A percentile compares a stretch with the other conserved stretches of the same genome.
phyloP scores from a whole-genome alignment of 1,139 yeast species.

The Yamadazyma epiphylla region DNA sequence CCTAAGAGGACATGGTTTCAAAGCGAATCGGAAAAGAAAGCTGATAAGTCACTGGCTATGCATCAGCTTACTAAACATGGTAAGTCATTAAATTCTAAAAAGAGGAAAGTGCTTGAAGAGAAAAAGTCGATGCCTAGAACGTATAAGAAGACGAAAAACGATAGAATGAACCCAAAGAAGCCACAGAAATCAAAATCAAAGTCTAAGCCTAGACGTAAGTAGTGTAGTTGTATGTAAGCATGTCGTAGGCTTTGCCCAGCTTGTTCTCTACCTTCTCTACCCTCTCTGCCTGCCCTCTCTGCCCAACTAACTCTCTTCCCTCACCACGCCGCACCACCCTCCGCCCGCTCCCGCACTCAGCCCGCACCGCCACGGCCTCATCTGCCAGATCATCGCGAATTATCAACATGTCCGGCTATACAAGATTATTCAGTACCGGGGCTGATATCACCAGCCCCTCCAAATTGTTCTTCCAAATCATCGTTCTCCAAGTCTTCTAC shows the following conservation, averaged over 20 bases:
- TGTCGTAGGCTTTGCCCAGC: no score
- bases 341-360: no score
- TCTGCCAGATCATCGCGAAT: no score
- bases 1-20: slow-evolving; percentile 98
- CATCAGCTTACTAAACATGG: slow-evolving; percentile 46
- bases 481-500: slow-evolving; percentile 62
- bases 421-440: slow-evolving; percentile 23
- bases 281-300: no score
- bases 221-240: no score
- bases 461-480: slow-evolving; percentile 50
- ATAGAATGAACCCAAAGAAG: slow-evolving; percentile 32
- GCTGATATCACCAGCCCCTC: slow-evolving; percentile 35
- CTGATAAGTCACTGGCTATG: slow-evolving; percentile 47
- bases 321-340: no score
- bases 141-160: slow-evolving; percentile 69
- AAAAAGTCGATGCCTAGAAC: slow-evolving; percentile 47
- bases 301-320: no score
- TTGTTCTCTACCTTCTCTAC: no score
- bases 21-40: slow-evolving; percentile 67
- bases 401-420: slow-evolving; percentile 24
- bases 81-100: slow-evolving; percentile 48
- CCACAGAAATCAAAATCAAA: slow-evolving; percentile 9
- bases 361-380: no score
- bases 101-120: slow-evolving; percentile 55
- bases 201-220: slow-evolving; percentile 1